Percentiles rank a stretch among this genome's conserved stretches.
Evolutionary conservation across 805 yeast species (phyloP).

Genomic region (Wickerhamiella lipophila): DNA sequence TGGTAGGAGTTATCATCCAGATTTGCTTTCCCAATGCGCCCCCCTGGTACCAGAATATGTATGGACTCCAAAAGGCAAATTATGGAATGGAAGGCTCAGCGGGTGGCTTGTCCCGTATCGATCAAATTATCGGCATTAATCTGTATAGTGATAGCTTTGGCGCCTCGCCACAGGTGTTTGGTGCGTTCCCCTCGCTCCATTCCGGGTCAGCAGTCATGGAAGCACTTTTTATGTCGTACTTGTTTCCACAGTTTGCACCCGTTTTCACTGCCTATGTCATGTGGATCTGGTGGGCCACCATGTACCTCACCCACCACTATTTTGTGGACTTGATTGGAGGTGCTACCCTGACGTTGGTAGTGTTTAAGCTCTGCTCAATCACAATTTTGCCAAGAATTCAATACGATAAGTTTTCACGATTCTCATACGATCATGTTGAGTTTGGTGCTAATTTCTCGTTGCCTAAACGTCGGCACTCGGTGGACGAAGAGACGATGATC

Average conservation of each 20-base stretch:
- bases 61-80: constrained; percentile 82
- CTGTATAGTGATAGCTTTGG: constrained; percentile 71
- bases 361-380: constrained; percentile 58
- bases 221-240: constrained; percentile 68
- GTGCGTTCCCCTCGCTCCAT: constrained; percentile 77
- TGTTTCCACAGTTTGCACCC: constrained; percentile 60
- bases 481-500: constrained; percentile 4
- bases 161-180: constrained; percentile 86
- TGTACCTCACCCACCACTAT: constrained; percentile 95
- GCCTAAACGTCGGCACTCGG: constrained; percentile 9
- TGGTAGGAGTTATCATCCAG: constrained; percentile 73
- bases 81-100: constrained; percentile 89
- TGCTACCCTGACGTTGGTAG: constrained; percentile 60
- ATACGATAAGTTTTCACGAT: constrained; percentile 30
- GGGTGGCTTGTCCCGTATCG: constrained; percentile 88
- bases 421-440: constrained; percentile 33
- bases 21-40: constrained; percentile 87
- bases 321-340: constrained; percentile 92
- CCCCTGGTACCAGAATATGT: constrained; percentile 84
- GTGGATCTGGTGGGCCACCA: constrained; percentile 97
- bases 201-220: constrained; percentile 93
- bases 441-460: constrained; percentile 18
- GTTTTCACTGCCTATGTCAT: constrained; percentile 65
- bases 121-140: constrained; percentile 60
- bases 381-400: constrained; percentile 44